These are phyloP conservation scores for Cladosporium sphaerospermum DNA, from an alignment of 2,329 filamentous ascomycete genomes.

Conservation along the genomic window DNA sequence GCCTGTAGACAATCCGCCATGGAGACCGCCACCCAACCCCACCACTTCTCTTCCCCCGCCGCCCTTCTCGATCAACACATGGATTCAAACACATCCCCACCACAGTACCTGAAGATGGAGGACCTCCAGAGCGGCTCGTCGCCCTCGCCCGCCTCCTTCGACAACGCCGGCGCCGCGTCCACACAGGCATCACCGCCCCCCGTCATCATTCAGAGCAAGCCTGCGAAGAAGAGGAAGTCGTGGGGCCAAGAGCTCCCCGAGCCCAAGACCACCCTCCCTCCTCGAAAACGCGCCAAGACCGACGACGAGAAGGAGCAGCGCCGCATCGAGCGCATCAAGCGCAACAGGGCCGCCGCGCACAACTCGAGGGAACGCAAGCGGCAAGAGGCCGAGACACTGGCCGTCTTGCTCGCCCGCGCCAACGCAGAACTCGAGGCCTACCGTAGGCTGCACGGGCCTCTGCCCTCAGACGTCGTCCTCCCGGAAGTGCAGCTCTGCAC, in stretches of 20 bases:
- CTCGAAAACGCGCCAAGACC: conserved; percentile 95
- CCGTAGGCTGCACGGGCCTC: conserved; percentile 25
- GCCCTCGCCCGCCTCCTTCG: conserved; percentile 14
- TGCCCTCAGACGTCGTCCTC: conserved; percentile 27
- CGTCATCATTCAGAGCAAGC: conserved; percentile 28
- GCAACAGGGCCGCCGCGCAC: conserved; percentile 92
- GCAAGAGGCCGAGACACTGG: conserved; percentile 78
- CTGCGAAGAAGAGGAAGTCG: conserved; percentile 61
- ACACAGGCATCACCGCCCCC: conserved; percentile 20
- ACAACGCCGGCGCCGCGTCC: conserved; percentile 5
- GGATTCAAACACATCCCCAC: conserved; percentile 1
- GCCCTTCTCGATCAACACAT: conserved; percentile 3
- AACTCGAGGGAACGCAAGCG: conserved; percentile 93
- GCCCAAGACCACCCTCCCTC: conserved; percentile 92
- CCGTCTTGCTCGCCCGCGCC: conserved; percentile 32
- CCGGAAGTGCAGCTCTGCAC: conserved; percentile 27
- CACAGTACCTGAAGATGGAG: conserved; percentile 21
- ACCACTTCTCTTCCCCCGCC: conserved; percentile 1
- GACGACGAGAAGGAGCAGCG: conserved; percentile 98
- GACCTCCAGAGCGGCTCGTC: conserved; percentile 19
- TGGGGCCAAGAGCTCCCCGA: conserved; percentile 97
- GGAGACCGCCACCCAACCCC: conserved; percentile 5
- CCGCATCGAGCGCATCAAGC: conserved; percentile 91
- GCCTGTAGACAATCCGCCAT: conserved; percentile 11
- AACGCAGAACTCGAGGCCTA: conserved; percentile 28